A percentile compares a stretch with the other conserved stretches of the same genome.
Conservation (phyloP, 208 protist species). For the Trypanosoma brucei region DNA sequence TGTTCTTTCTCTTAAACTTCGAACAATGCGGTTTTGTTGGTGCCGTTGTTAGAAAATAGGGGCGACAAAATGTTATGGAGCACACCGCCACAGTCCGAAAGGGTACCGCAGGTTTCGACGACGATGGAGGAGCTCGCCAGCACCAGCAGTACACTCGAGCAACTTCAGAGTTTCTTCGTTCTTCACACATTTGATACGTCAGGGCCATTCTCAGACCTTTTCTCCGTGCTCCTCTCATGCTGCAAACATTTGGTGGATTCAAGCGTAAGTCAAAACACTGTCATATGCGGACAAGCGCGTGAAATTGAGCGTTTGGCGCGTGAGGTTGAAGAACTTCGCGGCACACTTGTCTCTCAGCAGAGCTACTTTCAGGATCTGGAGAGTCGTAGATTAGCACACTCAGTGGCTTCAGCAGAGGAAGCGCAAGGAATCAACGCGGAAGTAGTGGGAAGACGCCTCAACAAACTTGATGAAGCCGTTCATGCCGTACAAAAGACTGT, state of each 20-base stretch:
- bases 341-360: background rate
- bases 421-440: background rate
- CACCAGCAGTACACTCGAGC: slow-evolving; percentile 26
- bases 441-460: background rate
- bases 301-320: slow-evolving; percentile 16
- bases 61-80: background rate
- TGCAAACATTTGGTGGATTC: slow-evolving; percentile 57
- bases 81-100: background rate
- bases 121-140: slow-evolving; percentile 2
- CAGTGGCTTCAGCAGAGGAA: background rate
- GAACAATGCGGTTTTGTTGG: background rate
- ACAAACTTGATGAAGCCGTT: background rate
- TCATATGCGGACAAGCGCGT: slow-evolving; percentile 11
- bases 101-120: background rate
- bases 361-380: background rate
- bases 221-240: slow-evolving; percentile 57
- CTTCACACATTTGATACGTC: slow-evolving; percentile 65
- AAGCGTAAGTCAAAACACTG: slow-evolving; percentile 15
- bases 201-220: slow-evolving; percentile 64
- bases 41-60: background rate
- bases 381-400: background rate
- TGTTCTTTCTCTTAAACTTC: background rate
- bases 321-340: slow-evolving; percentile 16
- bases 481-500: background rate
- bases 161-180: slow-evolving; percentile 42